These are phyloP conservation scores for Lipomyces lipofer DNA, from an alignment of 805 yeast genomes.

Conservation along the genomic window DNA sequence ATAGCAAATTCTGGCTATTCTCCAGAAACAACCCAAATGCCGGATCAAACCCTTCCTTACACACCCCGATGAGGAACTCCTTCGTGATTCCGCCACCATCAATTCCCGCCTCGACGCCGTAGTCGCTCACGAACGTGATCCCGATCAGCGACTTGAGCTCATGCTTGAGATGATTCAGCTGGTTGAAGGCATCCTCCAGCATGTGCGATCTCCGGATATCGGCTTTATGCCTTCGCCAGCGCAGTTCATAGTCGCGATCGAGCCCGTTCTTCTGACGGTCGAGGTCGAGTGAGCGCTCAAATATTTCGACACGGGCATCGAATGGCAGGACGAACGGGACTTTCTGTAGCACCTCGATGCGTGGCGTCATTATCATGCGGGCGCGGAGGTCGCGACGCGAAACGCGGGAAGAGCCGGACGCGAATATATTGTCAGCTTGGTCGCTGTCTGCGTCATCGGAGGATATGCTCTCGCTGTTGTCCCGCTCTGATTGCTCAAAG, in stretches of 20 bases:
- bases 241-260: constrained; percentile 30
- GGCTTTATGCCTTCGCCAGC: constrained; percentile 41
- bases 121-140: constrained; percentile 68
- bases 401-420: constrained; percentile 4
- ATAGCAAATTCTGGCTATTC: constrained; percentile 59
- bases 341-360: constrained; percentile 55
- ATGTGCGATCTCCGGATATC: constrained; percentile 66
- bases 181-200: constrained; percentile 72
- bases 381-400: constrained; percentile 13
- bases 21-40: constrained; percentile 45
- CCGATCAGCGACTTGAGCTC: constrained; percentile 59
- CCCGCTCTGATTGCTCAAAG: constrained; percentile 31
- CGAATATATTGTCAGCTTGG: constrained; percentile 33
- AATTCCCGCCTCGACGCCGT: constrained; percentile 84
- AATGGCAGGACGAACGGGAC: constrained; percentile 83
- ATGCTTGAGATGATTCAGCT: constrained; percentile 55
- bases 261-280: constrained; percentile 46
- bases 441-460: constrained; percentile 28
- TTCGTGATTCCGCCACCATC: constrained; percentile 98
- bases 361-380: constrained; percentile 29
- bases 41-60: constrained; percentile 63
- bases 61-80: constrained; percentile 77
- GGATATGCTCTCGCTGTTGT: constrained; percentile 16
- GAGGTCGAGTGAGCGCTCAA: constrained; percentile 59
- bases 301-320: constrained; percentile 67